phyloP scores from a whole-genome alignment of 2,329 filamentous ascomycete species.

The Uncinocarpus reesii region DNA sequence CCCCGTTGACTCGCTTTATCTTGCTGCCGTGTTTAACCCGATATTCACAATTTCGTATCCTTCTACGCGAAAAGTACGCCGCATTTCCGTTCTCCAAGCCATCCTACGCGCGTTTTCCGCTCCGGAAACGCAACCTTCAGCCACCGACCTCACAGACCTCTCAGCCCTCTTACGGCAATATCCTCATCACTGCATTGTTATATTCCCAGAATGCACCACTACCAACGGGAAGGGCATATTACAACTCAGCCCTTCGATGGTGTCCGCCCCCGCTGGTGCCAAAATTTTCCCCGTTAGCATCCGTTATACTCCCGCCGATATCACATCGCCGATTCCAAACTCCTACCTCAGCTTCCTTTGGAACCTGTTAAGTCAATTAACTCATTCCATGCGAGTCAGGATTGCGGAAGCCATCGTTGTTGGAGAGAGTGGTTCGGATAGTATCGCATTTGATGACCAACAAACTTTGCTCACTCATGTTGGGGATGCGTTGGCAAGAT shows the following conservation, averaged over 20 bases:
- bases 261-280: constrained; percentile 54
- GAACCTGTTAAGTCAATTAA: constrained; percentile 72
- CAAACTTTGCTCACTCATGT: constrained; percentile 64
- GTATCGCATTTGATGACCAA: constrained; percentile 44
- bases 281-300: constrained; percentile 86
- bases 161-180: constrained; percentile 54
- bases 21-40: constrained; percentile 91
- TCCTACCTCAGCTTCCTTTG: constrained; percentile 66
- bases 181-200: constrained; percentile 65
- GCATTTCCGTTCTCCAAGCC: constrained; percentile 65
- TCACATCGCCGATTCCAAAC: constrained; percentile 80
- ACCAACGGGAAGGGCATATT: constrained; percentile 88
- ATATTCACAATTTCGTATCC: constrained; percentile 85
- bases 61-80: constrained; percentile 59
- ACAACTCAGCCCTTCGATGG: constrained; percentile 66
- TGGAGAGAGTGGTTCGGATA: constrained; percentile 20
- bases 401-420: constrained; percentile 63
- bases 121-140: constrained; percentile 41
- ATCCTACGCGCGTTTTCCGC: constrained; percentile 61
- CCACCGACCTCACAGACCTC: constrained; percentile 49
- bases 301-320: constrained; percentile 76
- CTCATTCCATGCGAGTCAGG: constrained; percentile 80
- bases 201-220: constrained; percentile 90
- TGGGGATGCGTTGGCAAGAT: constrained; percentile 71
- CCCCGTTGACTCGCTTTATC: constrained; percentile 84